These are phyloP conservation scores for Oehlia diaphana DNA, from an alignment of 192 early-diverging fungal species.

Conservation along the genomic window DNA sequence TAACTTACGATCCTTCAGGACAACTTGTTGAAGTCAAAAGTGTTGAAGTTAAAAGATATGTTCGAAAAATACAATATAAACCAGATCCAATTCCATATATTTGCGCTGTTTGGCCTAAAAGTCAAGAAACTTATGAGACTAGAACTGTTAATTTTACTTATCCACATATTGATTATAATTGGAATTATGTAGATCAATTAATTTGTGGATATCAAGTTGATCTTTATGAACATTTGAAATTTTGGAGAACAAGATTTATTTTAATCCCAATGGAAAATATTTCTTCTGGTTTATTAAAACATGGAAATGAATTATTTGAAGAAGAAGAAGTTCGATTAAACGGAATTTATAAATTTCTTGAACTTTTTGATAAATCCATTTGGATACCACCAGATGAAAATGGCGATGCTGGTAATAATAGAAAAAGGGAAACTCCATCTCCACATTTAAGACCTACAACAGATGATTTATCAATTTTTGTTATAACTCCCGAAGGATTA, in stretches of 20 bases:
- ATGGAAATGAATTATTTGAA: conserved; percentile 65
- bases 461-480: conserved; percentile 43
- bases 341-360: conserved; percentile 84
- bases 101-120: conserved; percentile 85
- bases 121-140: conserved; percentile 58
- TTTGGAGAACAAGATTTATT: conserved; percentile 89
- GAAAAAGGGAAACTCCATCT: conserved; percentile 36
- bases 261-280: conserved; percentile 79
- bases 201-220: conserved; percentile 86
- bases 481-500: conserved; percentile 27
- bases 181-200: conserved; percentile 93
- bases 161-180: conserved; percentile 79
- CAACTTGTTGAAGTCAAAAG: conserved; percentile 73
- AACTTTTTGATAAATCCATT: conserved; percentile 69
- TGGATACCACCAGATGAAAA: conserved; percentile 49
- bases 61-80: conserved; percentile 64
- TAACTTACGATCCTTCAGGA: conserved; percentile 69
- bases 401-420: background rate
- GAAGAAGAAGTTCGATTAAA: conserved; percentile 88
- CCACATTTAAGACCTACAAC: conserved; percentile 41
- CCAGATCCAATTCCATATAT: conserved; percentile 63
- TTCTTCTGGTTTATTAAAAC: conserved; percentile 45
- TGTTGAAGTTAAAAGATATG: conserved; percentile 87
- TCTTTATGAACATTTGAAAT: conserved; percentile 74
- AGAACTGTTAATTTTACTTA: conserved; percentile 70